Evolutionary conservation across 2,329 filamentous ascomycete species (phyloP), one percentile per base, ranked within the genome.

Genomic region (Penicillium freii): DNA sequence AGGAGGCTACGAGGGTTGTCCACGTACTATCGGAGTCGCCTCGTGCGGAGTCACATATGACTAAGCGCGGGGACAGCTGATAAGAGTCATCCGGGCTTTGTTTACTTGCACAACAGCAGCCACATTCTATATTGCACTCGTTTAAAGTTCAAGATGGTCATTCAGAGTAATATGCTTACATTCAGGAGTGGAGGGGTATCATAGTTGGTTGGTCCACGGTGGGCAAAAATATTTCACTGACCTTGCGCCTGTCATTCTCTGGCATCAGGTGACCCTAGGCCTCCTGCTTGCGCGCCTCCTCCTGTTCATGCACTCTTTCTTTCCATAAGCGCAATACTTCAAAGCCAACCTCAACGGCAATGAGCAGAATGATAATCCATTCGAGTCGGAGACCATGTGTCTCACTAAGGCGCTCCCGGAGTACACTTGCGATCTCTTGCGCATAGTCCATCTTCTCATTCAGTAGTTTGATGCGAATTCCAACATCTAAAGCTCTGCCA

Each of bases 361-460:
- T 99, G 54, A 99, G 82, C 2, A 90, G 81, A 67, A 99, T 97
- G 72, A 99, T 97, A 67, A 95, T 95, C 89, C 91, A 93, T 77
- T 97, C 94, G 11, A 99, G 81, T 54, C 91, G 82, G 31, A 92
- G 85, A 17, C 91, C 89, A 71, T 97, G 92, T 72, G 91, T 91
- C 79, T 97, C 92, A 71, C 90, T 95, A 54, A 95, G 82, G 71
- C 92, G 87, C 73, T 97, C 91, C 57, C 94, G 82, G 60, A 97
- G 77, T 17, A 97, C 92, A 51, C 82, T 90, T 7, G 94, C 92
- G 72, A 97, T 97, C 74, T 97, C 93, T 69, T 94, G 90, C 1
- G 93, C 94, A 73, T 99, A 97, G 70, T 96, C 93, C 85, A 99
- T 95, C 78, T 96, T 96, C 77, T 96, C 91, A 73, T 99, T 99